These are phyloP conservation scores for Tolypocladium album DNA, from an alignment of 2,329 filamentous ascomycete species.

Conservation along the genomic window DNA sequence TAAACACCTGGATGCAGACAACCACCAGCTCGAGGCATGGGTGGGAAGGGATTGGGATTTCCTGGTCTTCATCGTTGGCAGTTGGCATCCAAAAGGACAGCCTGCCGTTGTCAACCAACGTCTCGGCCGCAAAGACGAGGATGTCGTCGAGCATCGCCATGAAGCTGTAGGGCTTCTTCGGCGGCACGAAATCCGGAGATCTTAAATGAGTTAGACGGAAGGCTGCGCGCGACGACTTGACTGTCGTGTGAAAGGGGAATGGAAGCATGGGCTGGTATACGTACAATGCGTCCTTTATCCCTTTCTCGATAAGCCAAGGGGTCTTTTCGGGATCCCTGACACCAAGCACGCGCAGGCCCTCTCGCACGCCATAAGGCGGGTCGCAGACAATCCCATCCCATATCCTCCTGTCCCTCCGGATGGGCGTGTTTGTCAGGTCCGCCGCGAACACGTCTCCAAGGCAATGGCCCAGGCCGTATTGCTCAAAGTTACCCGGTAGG, in stretches of 20 bases:
- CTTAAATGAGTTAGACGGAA: constrained; percentile 15
- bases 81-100: constrained; percentile 97
- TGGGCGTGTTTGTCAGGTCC: constrained; percentile 79
- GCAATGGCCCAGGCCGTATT: constrained; percentile 58
- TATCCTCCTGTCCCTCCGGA: constrained; percentile 44
- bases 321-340: constrained; percentile 54
- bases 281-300: constrained; percentile 57
- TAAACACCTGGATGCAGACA: constrained; percentile 78
- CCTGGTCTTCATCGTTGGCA: constrained; percentile 65
- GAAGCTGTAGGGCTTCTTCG: constrained; percentile 89
- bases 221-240: background rate
- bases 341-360: constrained; percentile 82
- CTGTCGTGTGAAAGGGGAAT: background rate
- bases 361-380: constrained; percentile 89
- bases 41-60: constrained; percentile 68
- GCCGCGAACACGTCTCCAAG: constrained; percentile 74
- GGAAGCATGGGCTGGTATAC: constrained; percentile 14
- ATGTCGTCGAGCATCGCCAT: constrained; percentile 84
- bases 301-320: constrained; percentile 54
- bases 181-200: constrained; percentile 62
- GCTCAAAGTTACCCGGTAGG: constrained; percentile 62
- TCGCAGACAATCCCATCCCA: constrained; percentile 93
- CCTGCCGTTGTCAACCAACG: constrained; percentile 67
- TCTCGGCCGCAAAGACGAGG: constrained; percentile 65
- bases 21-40: constrained; percentile 62